phyloP scores from a whole-genome alignment of 306 rosid species.

The Cercis canadensis region DNA sequence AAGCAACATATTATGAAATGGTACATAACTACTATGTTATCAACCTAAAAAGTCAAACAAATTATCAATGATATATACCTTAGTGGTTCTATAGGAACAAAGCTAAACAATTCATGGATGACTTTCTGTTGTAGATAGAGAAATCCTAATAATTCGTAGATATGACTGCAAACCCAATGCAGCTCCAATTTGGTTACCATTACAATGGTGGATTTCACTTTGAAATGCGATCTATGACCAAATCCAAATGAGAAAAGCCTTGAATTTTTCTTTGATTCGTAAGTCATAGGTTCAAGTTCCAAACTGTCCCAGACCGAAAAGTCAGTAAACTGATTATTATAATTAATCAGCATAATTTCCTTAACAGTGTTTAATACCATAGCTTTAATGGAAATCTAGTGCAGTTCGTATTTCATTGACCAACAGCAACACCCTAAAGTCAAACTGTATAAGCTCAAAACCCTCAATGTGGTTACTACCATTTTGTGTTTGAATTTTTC shows the following conservation, averaged over 20 bases:
- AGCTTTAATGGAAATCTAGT: too few relatives aligned
- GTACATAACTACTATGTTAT: background rate
- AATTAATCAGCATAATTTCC: too few relatives aligned
- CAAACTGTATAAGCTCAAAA: background rate
- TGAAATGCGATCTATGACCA: background rate
- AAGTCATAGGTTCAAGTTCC: too few relatives aligned
- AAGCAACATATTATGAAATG: background rate
- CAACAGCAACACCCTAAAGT: background rate
- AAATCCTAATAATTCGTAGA: background rate
- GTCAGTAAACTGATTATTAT: too few relatives aligned
- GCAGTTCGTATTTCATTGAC: too few relatives aligned
- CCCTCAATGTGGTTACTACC: background rate
- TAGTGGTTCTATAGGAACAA: background rate
- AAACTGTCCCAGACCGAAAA: background rate
- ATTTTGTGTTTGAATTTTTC: background rate
- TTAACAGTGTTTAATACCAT: too few relatives aligned
- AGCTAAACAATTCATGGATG: conserved; percentile 1
- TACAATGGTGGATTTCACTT: background rate
- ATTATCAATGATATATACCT: conserved; percentile 3
- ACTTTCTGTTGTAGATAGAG: conserved; percentile 11
- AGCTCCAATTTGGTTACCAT: background rate
- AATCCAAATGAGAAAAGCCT: background rate
- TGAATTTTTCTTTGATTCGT: too few relatives aligned
- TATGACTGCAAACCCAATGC: background rate
- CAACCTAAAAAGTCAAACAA: background rate